These are phyloP conservation scores for Ophiostoma sp. DNA, from an alignment of 2,329 filamentous ascomycete genomes.

Conservation along the genomic window DNA sequence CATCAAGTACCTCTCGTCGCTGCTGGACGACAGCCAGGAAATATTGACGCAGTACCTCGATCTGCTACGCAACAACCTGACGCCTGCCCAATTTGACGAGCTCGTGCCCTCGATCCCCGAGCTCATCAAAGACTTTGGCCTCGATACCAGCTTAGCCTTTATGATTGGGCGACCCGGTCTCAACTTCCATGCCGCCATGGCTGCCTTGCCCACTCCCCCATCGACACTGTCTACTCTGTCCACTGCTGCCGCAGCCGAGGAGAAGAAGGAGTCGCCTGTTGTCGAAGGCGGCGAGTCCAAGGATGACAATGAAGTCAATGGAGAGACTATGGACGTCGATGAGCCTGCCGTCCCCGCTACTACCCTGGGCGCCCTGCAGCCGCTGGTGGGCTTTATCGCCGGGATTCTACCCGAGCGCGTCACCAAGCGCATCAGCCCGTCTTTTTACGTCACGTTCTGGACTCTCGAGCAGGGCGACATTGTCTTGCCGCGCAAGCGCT, in stretches of 20 bases:
- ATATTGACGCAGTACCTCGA: constrained; percentile 86
- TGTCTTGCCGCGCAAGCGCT: constrained; percentile 68
- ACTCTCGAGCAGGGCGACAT: constrained; percentile 78
- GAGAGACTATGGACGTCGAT: neutral
- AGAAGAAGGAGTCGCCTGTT: constrained; percentile 2
- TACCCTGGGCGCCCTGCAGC: constrained; percentile 54
- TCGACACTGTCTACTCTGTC: neutral
- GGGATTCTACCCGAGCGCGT: constrained; percentile 55
- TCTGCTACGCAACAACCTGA: constrained; percentile 73
- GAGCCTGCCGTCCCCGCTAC: constrained; percentile 9
- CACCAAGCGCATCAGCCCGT: constrained; percentile 66
- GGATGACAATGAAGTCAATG: neutral
- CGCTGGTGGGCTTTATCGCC: constrained; percentile 65
- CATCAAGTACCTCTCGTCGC: constrained; percentile 80
- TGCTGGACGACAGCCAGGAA: constrained; percentile 84
- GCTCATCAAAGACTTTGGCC: constrained; percentile 70
- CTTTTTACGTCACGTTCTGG: constrained; percentile 92
- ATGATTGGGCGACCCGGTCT: constrained; percentile 73
- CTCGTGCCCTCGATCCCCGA: constrained; percentile 69
- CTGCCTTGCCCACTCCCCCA: constrained; percentile 16
- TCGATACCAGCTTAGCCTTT: constrained; percentile 78
- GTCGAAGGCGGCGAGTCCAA: neutral
- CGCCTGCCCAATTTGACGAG: constrained; percentile 68
- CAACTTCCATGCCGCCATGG: constrained; percentile 49
- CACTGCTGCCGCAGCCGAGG: neutral